phyloP scores from a whole-genome alignment of 257 asterid genomes.

The Salvia rosmarinus region DNA sequence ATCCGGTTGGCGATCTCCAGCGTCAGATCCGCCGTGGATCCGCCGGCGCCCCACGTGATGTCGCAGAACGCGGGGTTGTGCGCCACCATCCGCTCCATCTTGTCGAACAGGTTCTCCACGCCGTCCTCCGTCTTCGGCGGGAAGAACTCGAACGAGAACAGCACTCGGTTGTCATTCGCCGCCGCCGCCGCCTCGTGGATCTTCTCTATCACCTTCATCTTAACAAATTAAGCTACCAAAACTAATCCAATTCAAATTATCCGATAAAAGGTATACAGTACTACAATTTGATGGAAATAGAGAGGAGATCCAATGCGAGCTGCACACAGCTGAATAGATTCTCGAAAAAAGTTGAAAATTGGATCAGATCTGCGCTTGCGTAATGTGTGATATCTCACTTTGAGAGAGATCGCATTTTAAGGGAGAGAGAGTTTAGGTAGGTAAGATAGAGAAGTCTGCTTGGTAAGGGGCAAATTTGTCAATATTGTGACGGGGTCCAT shows the following conservation, averaged over 20 bases:
- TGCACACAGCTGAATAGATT: slow-evolving; percentile 25
- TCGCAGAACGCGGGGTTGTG: slow-evolving; percentile 90
- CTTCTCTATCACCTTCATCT: slow-evolving; percentile 97
- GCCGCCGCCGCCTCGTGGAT: slow-evolving; percentile 61
- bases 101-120: slow-evolving; percentile 89
- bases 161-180: slow-evolving; percentile 56
- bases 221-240: not conserved
- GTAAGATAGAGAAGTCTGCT: slow-evolving; percentile 22
- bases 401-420: slow-evolving; percentile 11
- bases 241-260: slow-evolving; percentile 19
- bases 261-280: not conserved
- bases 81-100: slow-evolving; percentile 97
- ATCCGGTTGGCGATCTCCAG: slow-evolving; percentile 92
- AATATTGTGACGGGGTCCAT: not conserved
- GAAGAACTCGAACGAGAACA: slow-evolving; percentile 94
- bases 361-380: slow-evolving; percentile 35
- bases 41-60: slow-evolving; percentile 99
- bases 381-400: slow-evolving; percentile 6
- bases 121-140: slow-evolving; percentile 99
- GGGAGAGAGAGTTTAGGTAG: slow-evolving; percentile 20
- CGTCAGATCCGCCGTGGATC: slow-evolving; percentile 97
- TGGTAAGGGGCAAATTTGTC: slow-evolving; percentile 37
- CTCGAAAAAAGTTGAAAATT: not conserved
- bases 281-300: not conserved
- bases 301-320: slow-evolving; percentile 23